Evolutionary conservation across 495 filamentous ascomycete genomes (phyloP).

Genomic region (Glonium stellatum): DNA sequence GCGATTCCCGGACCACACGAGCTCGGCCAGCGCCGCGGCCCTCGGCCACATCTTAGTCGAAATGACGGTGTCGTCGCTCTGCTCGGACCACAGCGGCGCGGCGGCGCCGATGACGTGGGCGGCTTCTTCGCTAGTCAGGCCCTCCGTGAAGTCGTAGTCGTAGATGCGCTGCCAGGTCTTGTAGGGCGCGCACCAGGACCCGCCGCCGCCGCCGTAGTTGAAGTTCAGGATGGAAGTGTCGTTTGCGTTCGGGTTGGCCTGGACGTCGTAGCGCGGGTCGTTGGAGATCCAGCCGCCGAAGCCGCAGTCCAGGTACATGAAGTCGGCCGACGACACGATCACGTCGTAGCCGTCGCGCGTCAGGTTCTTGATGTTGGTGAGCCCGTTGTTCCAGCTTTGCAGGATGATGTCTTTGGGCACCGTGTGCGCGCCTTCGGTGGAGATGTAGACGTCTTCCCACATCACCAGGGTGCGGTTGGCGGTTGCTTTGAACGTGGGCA

Average conservation of each 20-base stretch:
- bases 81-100: conserved; percentile 50
- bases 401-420: conserved; percentile 49
- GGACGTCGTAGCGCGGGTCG: conserved; percentile 48
- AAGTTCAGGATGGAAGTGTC: conserved; percentile 41
- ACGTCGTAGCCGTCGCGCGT: conserved; percentile 47
- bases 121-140: conserved; percentile 42
- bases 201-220: conserved; percentile 49
- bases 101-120: conserved; percentile 45
- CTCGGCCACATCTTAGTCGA: conserved; percentile 49
- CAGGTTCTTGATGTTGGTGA: conserved; percentile 46
- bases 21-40: conserved; percentile 48
- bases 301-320: conserved; percentile 53
- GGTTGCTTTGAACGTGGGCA: conserved; percentile 46
- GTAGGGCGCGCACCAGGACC: conserved; percentile 54
- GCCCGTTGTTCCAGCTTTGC: conserved; percentile 51
- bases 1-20: conserved; percentile 50
- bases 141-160: conserved; percentile 50
- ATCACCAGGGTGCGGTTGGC: conserved; percentile 45
- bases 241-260: conserved; percentile 38
- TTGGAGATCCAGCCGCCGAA: conserved; percentile 49
- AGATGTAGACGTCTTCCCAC: conserved; percentile 51
- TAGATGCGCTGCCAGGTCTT: conserved; percentile 58
- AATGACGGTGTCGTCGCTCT: conserved; percentile 48
- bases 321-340: conserved; percentile 49
- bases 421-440: conserved; percentile 32